phyloP scores from a whole-genome alignment of 176 grass and related monocot genomes.

The Aechmea fasciata region DNA sequence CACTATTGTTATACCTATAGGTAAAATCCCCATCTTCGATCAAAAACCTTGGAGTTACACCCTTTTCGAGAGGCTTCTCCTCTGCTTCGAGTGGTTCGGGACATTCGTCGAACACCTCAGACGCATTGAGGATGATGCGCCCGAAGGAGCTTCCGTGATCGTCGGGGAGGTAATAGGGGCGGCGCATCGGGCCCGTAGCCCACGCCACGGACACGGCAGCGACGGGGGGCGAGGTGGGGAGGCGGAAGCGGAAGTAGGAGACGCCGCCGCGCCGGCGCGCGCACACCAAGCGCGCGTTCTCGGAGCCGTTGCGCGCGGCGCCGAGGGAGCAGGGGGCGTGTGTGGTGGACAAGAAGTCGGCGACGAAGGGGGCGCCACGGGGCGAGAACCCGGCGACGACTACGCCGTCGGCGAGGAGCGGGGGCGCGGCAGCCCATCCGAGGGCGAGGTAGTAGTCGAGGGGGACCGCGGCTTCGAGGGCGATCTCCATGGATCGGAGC shows the following conservation, averaged over 20 bases:
- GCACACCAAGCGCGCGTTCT: slow-evolving; percentile 26
- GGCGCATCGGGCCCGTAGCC: slow-evolving; percentile 62
- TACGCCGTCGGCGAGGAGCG: slow-evolving; percentile 69
- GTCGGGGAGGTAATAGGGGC: slow-evolving; percentile 47
- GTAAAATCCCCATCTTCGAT: slow-evolving; percentile 73
- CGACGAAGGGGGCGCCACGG: slow-evolving; percentile 63
- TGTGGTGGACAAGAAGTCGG: slow-evolving; percentile 68
- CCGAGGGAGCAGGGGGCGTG: slow-evolving; percentile 50
- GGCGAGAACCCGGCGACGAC: slow-evolving; percentile 61
- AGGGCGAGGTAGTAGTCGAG: slow-evolving; percentile 90
- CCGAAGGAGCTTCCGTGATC: slow-evolving; percentile 32
- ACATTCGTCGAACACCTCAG: slow-evolving; percentile 26
- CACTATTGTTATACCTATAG: slow-evolving; percentile 89
- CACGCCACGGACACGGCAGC: slow-evolving; percentile 69
- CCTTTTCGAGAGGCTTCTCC: slow-evolving; percentile 87
- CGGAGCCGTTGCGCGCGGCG: slow-evolving; percentile 37
- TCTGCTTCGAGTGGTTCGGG: slow-evolving; percentile 67
- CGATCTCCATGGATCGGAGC: slow-evolving; percentile 59
- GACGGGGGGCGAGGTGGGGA: slow-evolving; percentile 27
- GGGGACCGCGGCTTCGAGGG: slow-evolving; percentile 55
- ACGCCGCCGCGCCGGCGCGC: slow-evolving; percentile 75
- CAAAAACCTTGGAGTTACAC: slow-evolving; percentile 82
- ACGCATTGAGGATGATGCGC: slow-evolving; percentile 56
- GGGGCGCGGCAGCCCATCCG: slow-evolving; percentile 58
- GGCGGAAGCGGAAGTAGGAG: slow-evolving; percentile 60